Evolutionary conservation across 1,139 yeast genomes (phyloP).

Genomic region (Lodderomyces parapsilosis): DNA sequence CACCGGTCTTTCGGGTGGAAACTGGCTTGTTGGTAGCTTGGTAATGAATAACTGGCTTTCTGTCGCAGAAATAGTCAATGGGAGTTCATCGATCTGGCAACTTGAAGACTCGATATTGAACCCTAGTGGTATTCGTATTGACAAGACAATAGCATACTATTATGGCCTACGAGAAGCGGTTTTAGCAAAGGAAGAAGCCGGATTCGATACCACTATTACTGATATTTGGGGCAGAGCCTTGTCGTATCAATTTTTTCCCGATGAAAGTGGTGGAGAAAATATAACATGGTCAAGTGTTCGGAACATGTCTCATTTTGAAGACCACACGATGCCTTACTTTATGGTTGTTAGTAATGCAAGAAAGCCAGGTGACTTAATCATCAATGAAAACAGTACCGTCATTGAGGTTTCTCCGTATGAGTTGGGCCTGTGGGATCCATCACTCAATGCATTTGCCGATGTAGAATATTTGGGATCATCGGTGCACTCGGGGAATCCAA

Average conservation of each 20-base stretch:
- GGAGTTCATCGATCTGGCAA: slow-evolving; percentile 34
- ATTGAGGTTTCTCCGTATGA: slow-evolving; percentile 44
- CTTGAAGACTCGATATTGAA: slow-evolving; percentile 40
- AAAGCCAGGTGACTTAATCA: slow-evolving; percentile 32
- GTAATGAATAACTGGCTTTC: slow-evolving; percentile 41
- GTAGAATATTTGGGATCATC: slow-evolving; percentile 36
- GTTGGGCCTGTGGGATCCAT: slow-evolving; percentile 48
- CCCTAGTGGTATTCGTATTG: slow-evolving; percentile 30
- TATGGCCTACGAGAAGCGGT: slow-evolving; percentile 27
- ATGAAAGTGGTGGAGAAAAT: slow-evolving; percentile 26
- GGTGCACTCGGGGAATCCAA: slow-evolving; percentile 27
- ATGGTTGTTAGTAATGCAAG: slow-evolving; percentile 41
- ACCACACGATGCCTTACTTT: slow-evolving; percentile 43
- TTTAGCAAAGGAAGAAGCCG: slow-evolving; percentile 33
- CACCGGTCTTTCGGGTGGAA: slow-evolving; percentile 45
- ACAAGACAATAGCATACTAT: slow-evolving; percentile 35
- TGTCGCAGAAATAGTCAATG: slow-evolving; percentile 31
- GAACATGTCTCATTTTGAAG: slow-evolving; percentile 26
- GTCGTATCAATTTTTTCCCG: slow-evolving; percentile 33
- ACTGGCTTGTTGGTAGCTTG: slow-evolving; percentile 43
- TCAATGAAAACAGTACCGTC: slow-evolving; percentile 40
- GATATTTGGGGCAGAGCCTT: slow-evolving; percentile 48
- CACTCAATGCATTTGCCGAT: slow-evolving; percentile 30
- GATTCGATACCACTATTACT: slow-evolving; percentile 38
- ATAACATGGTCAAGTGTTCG: slow-evolving; percentile 41